These are phyloP conservation scores for Sphaerulina musiva DNA, from an alignment of 2,329 filamentous ascomycete species.

Conservation along the genomic window DNA sequence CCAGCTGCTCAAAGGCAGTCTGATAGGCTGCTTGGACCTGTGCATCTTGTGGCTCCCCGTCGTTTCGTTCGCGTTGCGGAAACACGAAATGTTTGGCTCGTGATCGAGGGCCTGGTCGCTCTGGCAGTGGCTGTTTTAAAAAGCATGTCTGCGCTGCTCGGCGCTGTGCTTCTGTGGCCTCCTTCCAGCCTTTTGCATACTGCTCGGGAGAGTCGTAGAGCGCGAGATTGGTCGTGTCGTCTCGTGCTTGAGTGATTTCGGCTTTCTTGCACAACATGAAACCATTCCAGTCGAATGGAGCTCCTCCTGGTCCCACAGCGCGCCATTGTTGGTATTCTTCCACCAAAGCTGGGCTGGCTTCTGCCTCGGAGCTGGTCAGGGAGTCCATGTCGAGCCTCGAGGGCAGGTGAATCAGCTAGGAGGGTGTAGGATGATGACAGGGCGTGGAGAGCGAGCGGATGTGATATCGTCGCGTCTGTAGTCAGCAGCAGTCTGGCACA, in stretches of 20 bases:
- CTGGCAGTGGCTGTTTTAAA: not conserved
- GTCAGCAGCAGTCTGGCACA: not conserved
- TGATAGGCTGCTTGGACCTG: conserved; percentile 3
- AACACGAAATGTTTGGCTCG: conserved; percentile 6
- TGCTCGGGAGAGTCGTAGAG: conserved; percentile 3
- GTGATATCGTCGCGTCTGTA: not conserved
- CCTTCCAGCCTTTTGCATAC: conserved; percentile 3
- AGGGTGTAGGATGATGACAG: not conserved
- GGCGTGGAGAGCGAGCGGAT: not conserved
- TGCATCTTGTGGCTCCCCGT: conserved; percentile 1
- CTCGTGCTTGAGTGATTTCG: not conserved
- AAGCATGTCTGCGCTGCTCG: conserved; percentile 3
- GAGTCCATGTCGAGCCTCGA: not conserved
- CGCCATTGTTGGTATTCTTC: conserved; percentile 10
- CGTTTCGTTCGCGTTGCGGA: conserved; percentile 6
- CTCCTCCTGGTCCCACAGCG: conserved; percentile 11
- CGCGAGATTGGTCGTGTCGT: conserved; percentile 2
- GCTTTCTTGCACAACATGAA: conserved; percentile 7
- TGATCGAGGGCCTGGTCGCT: conserved; percentile 1
- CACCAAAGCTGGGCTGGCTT: conserved; percentile 3
- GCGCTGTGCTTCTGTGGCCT: conserved; percentile 4
- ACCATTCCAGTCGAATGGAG: conserved; percentile 3
- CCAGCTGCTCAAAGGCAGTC: conserved; percentile 4
- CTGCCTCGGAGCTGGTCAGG: not conserved
- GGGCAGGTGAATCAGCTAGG: not conserved